phyloP scores from a whole-genome alignment of 2,329 filamentous ascomycete genomes.

The Exophiala aquamarina region DNA sequence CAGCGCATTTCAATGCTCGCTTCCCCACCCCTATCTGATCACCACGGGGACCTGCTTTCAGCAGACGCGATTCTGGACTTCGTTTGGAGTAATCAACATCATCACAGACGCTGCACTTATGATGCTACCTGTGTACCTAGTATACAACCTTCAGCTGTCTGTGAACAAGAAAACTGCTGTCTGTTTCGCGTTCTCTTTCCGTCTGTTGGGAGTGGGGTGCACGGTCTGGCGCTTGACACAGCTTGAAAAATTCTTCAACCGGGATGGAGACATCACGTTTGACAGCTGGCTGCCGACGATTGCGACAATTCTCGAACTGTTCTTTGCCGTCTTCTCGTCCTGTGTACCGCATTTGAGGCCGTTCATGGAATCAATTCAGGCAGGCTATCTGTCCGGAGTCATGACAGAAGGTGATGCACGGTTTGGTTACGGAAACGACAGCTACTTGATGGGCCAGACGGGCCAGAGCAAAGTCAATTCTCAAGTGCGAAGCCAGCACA shows the following conservation, averaged over 20 bases:
- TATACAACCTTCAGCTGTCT: conserved; percentile 24
- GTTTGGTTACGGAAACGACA: conserved; percentile 19
- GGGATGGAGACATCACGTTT: conserved; percentile 13
- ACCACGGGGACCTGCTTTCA: too few species aligned
- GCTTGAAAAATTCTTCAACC: conserved; percentile 12
- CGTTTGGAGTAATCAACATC: too few species aligned
- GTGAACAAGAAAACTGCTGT: conserved; percentile 24
- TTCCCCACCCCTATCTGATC: too few species aligned
- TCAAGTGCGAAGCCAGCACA: conserved; percentile 11
- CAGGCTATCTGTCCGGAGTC: conserved; percentile 17
- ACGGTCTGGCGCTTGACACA: conserved; percentile 14
- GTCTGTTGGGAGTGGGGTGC: conserved; percentile 8
- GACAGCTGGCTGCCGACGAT: conserved; percentile 18
- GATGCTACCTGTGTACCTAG: too few species aligned
- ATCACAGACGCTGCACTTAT: too few species aligned
- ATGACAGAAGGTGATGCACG: conserved; percentile 13
- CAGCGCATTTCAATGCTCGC: too few species aligned
- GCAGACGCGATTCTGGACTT: too few species aligned
- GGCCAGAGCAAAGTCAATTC: conserved; percentile 11
- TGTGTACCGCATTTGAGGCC: conserved; percentile 18
- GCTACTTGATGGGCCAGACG: conserved; percentile 21
- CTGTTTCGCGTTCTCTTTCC: conserved; percentile 19
- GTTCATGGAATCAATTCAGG: conserved; percentile 21
- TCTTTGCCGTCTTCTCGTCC: conserved; percentile 13
- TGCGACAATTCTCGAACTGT: conserved; percentile 14